Conservation (phyloP, 2,329 filamentous ascomycete species). For the Aureobasidium sp. region DNA sequence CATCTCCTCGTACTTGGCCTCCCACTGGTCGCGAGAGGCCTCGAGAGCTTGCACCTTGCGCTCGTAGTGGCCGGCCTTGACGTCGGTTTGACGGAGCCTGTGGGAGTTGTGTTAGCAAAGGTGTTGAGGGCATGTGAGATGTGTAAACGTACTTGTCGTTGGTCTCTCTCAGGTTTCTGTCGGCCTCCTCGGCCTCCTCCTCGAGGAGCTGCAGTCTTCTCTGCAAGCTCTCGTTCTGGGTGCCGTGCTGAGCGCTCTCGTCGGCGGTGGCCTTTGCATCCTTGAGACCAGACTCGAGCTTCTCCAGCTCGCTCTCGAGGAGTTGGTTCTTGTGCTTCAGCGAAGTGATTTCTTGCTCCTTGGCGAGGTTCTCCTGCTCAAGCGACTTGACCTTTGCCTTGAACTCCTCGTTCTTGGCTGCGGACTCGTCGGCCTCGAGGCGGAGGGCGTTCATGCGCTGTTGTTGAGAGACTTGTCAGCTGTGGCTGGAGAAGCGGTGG, state of each 20-base stretch:
- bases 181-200: conserved; percentile 94
- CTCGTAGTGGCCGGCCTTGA: conserved; percentile 98
- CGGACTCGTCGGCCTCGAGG: conserved; percentile 82
- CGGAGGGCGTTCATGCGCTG: conserved; percentile 96
- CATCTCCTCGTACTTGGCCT: conserved; percentile 97
- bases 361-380: conserved; percentile 90
- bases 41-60: conserved; percentile 98
- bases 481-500: conserved; percentile 9
- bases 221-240: conserved; percentile 85
- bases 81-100: conserved; percentile 96
- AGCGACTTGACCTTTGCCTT: conserved; percentile 71
- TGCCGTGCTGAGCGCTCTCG: conserved; percentile 73
- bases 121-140: neutral
- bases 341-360: conserved; percentile 97
- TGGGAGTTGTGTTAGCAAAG: conserved; percentile 17
- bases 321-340: conserved; percentile 91
- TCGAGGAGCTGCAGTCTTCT: conserved; percentile 92
- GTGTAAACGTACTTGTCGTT: conserved; percentile 82
- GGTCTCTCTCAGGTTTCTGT: conserved; percentile 91
- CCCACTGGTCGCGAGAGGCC: conserved; percentile 85
- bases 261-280: conserved; percentile 82
- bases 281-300: conserved; percentile 76
- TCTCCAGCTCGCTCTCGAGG: conserved; percentile 85
- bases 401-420: conserved; percentile 77
- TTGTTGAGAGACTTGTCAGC: conserved; percentile 20